Evolutionary conservation across 2,329 filamentous ascomycete genomes (phyloP).

Genomic region (Kalaharituber pfeilii): DNA sequence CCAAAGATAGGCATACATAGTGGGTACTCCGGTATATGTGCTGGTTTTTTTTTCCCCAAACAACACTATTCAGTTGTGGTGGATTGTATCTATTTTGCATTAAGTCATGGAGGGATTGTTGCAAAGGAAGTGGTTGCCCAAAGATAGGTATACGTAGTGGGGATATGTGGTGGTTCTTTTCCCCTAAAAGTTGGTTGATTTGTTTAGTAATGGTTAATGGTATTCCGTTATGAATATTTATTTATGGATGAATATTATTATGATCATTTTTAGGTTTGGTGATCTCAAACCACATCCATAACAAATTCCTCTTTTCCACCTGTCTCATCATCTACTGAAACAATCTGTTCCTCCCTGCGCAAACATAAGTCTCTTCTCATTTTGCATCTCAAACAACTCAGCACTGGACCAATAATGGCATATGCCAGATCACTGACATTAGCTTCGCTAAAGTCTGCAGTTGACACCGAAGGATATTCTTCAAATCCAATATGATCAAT

Average conservation of each 20-base stretch:
- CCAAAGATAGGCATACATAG: slow-evolving; percentile 9
- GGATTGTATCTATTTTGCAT: slow-evolving; percentile 12
- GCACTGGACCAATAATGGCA: slow-evolving; percentile 2
- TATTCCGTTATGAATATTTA: not conserved
- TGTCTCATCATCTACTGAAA: slow-evolving; percentile 3
- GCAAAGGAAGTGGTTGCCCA: slow-evolving; percentile 4
- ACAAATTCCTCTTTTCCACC: slow-evolving; percentile 1
- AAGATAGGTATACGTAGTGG: slow-evolving; percentile 1
- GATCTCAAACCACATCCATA: slow-evolving; percentile 2
- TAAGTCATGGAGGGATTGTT: slow-evolving; percentile 8
- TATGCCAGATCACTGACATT: slow-evolving; percentile 10
- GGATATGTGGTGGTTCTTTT: not conserved
- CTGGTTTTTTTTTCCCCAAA: slow-evolving; percentile 9
- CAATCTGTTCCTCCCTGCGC: slow-evolving; percentile 2
- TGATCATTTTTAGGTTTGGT: slow-evolving; percentile 1
- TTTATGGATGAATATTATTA: slow-evolving; percentile 4
- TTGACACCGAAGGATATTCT: slow-evolving; percentile 4
- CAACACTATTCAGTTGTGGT: slow-evolving; percentile 6
- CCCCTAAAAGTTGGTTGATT: not conserved
- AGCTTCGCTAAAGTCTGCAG: slow-evolving; percentile 6
- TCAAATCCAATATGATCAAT: too few species aligned
- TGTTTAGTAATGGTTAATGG: slow-evolving; percentile 3
- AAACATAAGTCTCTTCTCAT: slow-evolving; percentile 2
- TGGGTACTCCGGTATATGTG: slow-evolving; percentile 4
- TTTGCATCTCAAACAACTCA: slow-evolving; percentile 1